phyloP scores from a whole-genome alignment of 108 stramenopile genomes.

The Discostella stelligeroides region DNA sequence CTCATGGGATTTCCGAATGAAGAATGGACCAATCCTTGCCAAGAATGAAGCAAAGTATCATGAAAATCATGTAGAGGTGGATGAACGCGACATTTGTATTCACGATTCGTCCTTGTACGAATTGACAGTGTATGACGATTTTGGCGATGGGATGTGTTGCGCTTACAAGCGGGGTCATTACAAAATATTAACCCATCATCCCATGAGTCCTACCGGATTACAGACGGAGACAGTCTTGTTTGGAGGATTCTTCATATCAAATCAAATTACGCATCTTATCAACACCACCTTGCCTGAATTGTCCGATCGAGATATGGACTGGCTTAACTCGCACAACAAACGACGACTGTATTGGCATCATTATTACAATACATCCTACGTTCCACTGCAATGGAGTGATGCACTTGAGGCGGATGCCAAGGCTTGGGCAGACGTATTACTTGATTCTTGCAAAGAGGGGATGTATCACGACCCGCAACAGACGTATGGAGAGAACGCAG shows the following conservation, averaged over 20 bases:
- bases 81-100: constrained; percentile 28
- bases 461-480: constrained; percentile 34
- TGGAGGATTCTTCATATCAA: constrained; percentile 26
- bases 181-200: constrained; percentile 18
- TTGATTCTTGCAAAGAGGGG: constrained; percentile 27
- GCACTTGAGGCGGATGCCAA: constrained; percentile 30
- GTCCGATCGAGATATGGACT: constrained; percentile 23
- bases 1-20: constrained; percentile 29
- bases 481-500: constrained; percentile 35
- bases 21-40: constrained; percentile 14
- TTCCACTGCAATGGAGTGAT: constrained; percentile 40
- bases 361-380: constrained; percentile 23
- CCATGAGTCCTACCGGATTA: not conserved
- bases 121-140: constrained; percentile 20
- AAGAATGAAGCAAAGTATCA: constrained; percentile 26
- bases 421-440: constrained; percentile 28
- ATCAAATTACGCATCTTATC: constrained; percentile 17
- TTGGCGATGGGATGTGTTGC: constrained; percentile 35
- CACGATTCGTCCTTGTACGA: constrained; percentile 30
- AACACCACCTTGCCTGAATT: constrained; percentile 21
- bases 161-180: constrained; percentile 25
- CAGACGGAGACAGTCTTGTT: constrained; percentile 17
- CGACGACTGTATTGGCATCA: constrained; percentile 32
- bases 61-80: not conserved
- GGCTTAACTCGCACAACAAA: constrained; percentile 29